Evolutionary conservation across 768 basidiomycete species (phyloP).

Genomic region (Lactarius psammicola): DNA sequence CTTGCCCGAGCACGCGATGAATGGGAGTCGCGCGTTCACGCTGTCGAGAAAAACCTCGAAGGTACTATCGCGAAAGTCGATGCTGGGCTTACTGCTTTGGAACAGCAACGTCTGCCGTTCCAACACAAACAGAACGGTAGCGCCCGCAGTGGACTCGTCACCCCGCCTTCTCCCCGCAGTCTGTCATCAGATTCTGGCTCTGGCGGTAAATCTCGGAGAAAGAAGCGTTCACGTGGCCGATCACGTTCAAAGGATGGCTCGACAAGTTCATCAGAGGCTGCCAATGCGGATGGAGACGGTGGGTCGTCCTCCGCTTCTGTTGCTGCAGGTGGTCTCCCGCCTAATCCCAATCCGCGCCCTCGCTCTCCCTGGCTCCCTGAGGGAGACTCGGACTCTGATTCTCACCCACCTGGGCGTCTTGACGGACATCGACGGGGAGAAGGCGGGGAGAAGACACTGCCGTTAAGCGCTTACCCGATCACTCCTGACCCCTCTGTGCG

Average conservation of each 20-base stretch:
- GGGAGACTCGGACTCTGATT: constrained; percentile 27
- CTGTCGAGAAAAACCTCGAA: constrained; percentile 55
- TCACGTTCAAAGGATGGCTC: constrained; percentile 28
- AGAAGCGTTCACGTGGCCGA: constrained; percentile 28
- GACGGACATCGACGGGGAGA: constrained; percentile 17
- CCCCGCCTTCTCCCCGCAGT: constrained; percentile 74
- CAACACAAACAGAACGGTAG: constrained; percentile 34
- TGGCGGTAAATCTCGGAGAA: constrained; percentile 23
- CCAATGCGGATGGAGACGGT: constrained; percentile 27
- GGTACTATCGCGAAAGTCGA: constrained; percentile 41
- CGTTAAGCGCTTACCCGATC: constrained; percentile 23
- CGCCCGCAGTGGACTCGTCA: constrained; percentile 56
- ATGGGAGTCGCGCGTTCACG: constrained; percentile 65
- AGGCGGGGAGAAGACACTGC: constrained; percentile 18
- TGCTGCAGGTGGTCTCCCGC: constrained; percentile 26
- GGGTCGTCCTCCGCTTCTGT: constrained; percentile 29
- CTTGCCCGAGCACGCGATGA: constrained; percentile 72
- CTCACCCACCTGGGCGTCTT: constrained; percentile 24
- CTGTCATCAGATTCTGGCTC: constrained; percentile 57
- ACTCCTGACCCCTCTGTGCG: constrained; percentile 29
- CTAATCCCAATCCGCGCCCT: constrained; percentile 23
- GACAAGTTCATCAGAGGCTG: constrained; percentile 27
- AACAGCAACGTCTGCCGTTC: constrained; percentile 37
- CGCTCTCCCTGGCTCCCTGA: constrained; percentile 29
- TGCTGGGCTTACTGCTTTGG: constrained; percentile 36